Base-by-base conservation (phyloP, 805 yeast species). In the Schizosaccharomyces osmophilus region DNA sequence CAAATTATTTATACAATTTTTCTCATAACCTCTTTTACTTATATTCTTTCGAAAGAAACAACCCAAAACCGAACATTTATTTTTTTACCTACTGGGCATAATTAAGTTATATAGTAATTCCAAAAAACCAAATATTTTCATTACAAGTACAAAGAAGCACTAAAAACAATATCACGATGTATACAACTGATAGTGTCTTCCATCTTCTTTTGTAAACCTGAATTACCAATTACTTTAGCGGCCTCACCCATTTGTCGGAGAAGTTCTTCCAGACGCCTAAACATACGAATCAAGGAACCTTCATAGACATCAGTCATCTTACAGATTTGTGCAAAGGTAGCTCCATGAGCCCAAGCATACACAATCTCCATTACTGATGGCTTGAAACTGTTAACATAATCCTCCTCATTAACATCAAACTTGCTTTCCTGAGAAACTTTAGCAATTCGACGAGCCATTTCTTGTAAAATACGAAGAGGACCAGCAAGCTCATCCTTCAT, bases 281-380 rank as follows among this genome's bases (percentile, higher is more conserved):
- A 93, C 82, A 87, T 85, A 70, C 99, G 82, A 65, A 93, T 90
- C 69, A 93, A 78, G 26, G 95, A 84, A 54, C 99, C 99, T 74
- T 93, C 99, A 67, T 90, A 93, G 55, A 93, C 97, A 69, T 93
- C 98, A 0, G 98, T 93, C 96, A 93, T 88, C 72, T 90, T 90
- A 75, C 97, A 90, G 64, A 93, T 90, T 70, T 90, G 96, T 0
- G 97, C 90, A 72, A 93, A 93, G 0, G 93, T 76, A 5, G 95
- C 96, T 22, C 97, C 97, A 69, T 84, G 83, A 71, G 96, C 87
- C 99, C 99, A 93, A 59, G 90, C 85, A 71, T 75, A 87, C 0
- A 93, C 96, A 61, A 93, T 97, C 70, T 89, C 97, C 97, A 93
- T 90, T 64, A 93, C 77, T 69, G 93, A 95, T 22, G 88, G 84